These are phyloP conservation scores for Suhomyces panamericanus DNA, from an alignment of 1,139 yeast species.

Conservation along the genomic window DNA sequence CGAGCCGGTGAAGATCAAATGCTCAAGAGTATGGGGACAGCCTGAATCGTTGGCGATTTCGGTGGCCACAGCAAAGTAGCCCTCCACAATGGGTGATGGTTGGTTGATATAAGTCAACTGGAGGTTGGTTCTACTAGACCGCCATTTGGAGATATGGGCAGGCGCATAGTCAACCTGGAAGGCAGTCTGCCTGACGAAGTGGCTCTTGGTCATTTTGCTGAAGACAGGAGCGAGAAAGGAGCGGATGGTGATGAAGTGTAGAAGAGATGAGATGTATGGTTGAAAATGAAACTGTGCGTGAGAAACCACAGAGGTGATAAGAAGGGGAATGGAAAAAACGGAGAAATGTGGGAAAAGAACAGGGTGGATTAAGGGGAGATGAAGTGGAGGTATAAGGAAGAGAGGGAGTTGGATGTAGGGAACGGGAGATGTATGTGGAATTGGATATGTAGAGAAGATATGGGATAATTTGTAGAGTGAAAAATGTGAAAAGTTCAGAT, in stretches of 20 bases:
- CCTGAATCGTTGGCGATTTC: slow-evolving; percentile 88
- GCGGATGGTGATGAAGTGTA: neutral
- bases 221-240: neutral
- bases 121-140: slow-evolving; percentile 74
- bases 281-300: neutral
- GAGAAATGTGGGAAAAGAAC: no score
- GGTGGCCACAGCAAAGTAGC: slow-evolving; percentile 93
- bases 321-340: no score
- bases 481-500: no score
- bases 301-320: no score
- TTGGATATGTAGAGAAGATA: no score
- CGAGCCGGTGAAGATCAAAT: slow-evolving; percentile 93
- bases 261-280: neutral
- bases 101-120: slow-evolving; percentile 76
- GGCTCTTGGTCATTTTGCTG: slow-evolving; percentile 1
- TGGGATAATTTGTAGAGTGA: no score
- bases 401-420: no score
- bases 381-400: no score
- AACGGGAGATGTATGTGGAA: no score
- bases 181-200: slow-evolving; percentile 39
- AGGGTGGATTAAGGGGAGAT: no score
- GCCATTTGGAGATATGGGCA: slow-evolving; percentile 66
- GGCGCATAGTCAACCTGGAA: slow-evolving; percentile 67
- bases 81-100: slow-evolving; percentile 87
- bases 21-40: slow-evolving; percentile 94